A percentile compares a stretch with the other conserved stretches of the same genome.
These are phyloP conservation scores for Camillea tinctor DNA, from an alignment of 2,329 filamentous ascomycete species.

Conservation along the genomic window DNA sequence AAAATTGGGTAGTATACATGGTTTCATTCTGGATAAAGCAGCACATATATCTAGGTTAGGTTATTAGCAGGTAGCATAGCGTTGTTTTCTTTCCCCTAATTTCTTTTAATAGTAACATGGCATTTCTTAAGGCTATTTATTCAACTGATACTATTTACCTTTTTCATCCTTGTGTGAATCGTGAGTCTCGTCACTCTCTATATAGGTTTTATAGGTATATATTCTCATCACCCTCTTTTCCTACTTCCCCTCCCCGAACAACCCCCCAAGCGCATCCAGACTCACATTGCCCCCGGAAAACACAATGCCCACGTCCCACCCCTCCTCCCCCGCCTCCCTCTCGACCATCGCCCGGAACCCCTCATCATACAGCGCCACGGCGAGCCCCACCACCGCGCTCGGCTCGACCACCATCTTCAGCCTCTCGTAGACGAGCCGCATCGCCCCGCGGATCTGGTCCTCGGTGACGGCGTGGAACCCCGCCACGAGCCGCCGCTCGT, in stretches of 20 bases:
- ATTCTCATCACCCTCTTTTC: neutral
- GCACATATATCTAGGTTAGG: neutral
- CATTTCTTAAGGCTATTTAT: no score
- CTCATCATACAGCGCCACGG: slow-evolving; percentile 80
- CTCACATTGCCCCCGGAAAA: slow-evolving; percentile 61
- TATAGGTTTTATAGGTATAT: neutral
- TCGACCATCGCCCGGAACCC: slow-evolving; percentile 74
- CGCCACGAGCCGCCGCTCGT: slow-evolving; percentile 65
- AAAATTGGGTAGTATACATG: neutral
- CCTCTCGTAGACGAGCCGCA: slow-evolving; percentile 78
- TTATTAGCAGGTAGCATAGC: neutral
- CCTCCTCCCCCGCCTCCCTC: slow-evolving; percentile 65
- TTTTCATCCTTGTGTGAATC: no score
- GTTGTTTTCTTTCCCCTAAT: no score
- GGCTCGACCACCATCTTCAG: slow-evolving; percentile 92
- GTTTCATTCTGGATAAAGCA: neutral
- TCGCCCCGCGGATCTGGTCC: slow-evolving; percentile 73
- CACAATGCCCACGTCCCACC: slow-evolving; percentile 69
- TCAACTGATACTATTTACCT: no score
- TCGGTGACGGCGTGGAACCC: slow-evolving; percentile 75
- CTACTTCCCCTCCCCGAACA: slow-evolving; percentile 40
- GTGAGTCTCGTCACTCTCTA: no score
- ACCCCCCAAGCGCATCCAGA: slow-evolving; percentile 50
- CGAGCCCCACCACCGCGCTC: slow-evolving; percentile 79
- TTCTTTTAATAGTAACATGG: no score